phyloP scores from a whole-genome alignment of 768 basidiomycete species.

The Pulveroboletus sp. region DNA sequence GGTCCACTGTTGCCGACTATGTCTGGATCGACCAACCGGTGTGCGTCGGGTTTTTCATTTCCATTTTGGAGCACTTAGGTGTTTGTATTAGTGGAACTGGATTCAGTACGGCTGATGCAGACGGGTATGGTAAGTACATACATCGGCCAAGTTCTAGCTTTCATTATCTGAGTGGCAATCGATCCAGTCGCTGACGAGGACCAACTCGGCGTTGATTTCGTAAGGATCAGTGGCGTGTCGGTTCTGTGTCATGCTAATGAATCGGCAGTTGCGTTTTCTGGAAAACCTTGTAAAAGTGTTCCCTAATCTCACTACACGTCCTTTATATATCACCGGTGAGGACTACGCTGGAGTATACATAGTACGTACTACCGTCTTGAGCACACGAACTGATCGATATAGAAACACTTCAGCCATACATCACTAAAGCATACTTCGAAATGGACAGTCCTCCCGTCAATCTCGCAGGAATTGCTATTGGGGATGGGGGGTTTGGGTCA shows the following conservation, averaged over 20 bases:
- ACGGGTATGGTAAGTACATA: slow-evolving; percentile 48
- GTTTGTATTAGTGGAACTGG: slow-evolving; percentile 46
- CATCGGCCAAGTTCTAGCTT: no score
- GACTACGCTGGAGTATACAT: slow-evolving; percentile 75
- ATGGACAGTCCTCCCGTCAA: slow-evolving; percentile 61
- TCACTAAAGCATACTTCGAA: slow-evolving; percentile 65
- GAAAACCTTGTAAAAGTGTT: slow-evolving; percentile 70
- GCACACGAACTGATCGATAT: no score
- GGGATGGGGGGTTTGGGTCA: slow-evolving; percentile 59
- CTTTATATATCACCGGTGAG: slow-evolving; percentile 66
- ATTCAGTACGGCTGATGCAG: slow-evolving; percentile 57
- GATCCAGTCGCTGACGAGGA: slow-evolving; percentile 54
- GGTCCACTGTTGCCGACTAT: slow-evolving; percentile 58
- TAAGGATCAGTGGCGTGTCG: slow-evolving; percentile 29
- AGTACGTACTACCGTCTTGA: slow-evolving; percentile 33
- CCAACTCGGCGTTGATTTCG: slow-evolving; percentile 53
- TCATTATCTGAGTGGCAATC: neutral
- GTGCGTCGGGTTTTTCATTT: slow-evolving; percentile 27
- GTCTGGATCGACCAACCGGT: slow-evolving; percentile 77
- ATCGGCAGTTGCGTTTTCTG: slow-evolving; percentile 71
- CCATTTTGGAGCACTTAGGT: slow-evolving; percentile 3
- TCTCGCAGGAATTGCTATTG: slow-evolving; percentile 64
- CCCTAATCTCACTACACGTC: slow-evolving; percentile 60
- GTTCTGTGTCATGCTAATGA: neutral
- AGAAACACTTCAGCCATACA: slow-evolving; percentile 53